Evolutionary conservation across 257 asterid species (phyloP).

Genomic region (Rehmannia glutinosa): DNA sequence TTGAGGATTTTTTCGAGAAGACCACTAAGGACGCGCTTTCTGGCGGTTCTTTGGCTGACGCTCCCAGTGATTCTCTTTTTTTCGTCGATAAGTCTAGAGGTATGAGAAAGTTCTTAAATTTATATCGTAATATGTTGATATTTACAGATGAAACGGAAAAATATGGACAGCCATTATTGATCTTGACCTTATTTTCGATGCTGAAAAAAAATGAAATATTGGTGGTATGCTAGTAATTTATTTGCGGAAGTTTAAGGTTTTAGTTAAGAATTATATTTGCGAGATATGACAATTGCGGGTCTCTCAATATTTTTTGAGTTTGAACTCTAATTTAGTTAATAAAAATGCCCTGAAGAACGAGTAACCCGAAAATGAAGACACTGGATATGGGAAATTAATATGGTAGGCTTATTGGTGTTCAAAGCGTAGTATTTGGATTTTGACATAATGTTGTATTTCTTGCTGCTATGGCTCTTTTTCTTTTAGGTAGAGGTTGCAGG

Average conservation of each 20-base stretch:
- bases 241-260: not conserved
- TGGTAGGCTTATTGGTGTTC: not conserved
- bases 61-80: conserved; percentile 65
- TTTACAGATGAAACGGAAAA: not conserved
- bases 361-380: not conserved
- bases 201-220: not conserved
- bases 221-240: not conserved
- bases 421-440: no score
- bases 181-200: not conserved
- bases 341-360: no score
- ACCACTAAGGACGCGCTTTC: conserved; percentile 92
- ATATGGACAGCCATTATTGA: not conserved
- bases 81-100: conserved; percentile 88
- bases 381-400: not conserved
- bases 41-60: conserved; percentile 77
- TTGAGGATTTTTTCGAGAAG: conserved; percentile 81
- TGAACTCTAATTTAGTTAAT: not conserved
- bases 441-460: no score
- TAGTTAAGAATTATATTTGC: not conserved
- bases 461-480: no score
- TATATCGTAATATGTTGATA: not conserved
- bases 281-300: not conserved
- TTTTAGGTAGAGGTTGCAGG: no score
- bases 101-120: conserved; percentile 7
- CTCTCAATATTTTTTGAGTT: not conserved